Evolutionary conservation across 2,329 filamentous ascomycete species (phyloP).

Genomic region (Ramularia endophylla): DNA sequence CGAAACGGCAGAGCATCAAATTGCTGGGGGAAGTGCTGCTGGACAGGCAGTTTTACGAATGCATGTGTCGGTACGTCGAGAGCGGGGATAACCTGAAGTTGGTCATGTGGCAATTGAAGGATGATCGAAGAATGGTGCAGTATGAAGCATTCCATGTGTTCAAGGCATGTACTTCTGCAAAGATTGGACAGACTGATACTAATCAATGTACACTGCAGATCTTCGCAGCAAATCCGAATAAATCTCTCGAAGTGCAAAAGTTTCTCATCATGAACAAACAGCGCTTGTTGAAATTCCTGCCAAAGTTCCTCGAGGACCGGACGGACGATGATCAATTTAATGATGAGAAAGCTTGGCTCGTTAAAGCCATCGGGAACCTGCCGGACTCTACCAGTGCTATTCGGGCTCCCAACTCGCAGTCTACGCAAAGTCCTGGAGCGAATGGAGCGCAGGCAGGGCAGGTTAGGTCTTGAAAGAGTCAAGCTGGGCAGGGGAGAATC

Average conservation of each 20-base stretch:
- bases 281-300: constrained; percentile 79
- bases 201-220: constrained; percentile 48
- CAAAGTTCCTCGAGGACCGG: constrained; percentile 86
- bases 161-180: constrained; percentile 52
- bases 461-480: too few species aligned
- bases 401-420: constrained; percentile 3
- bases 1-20: constrained; percentile 97
- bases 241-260: constrained; percentile 90
- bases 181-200: constrained; percentile 8
- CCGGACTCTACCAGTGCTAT: constrained; percentile 28
- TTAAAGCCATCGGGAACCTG: constrained; percentile 69
- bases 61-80: constrained; percentile 97
- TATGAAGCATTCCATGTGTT: constrained; percentile 99
- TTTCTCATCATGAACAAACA: constrained; percentile 96
- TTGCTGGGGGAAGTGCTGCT: constrained; percentile 90
- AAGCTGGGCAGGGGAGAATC: too few species aligned
- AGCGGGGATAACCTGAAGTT: constrained; percentile 94
- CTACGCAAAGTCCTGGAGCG: background rate
- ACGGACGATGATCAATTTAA: constrained; percentile 98
- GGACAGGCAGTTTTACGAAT: constrained; percentile 91
- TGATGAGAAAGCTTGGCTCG: constrained; percentile 93
- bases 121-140: constrained; percentile 98
- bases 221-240: constrained; percentile 97
- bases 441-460: background rate
- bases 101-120: constrained; percentile 93